These are phyloP conservation scores for Dryas octopetala DNA, from an alignment of 306 rosid species.

Conservation along the genomic window DNA sequence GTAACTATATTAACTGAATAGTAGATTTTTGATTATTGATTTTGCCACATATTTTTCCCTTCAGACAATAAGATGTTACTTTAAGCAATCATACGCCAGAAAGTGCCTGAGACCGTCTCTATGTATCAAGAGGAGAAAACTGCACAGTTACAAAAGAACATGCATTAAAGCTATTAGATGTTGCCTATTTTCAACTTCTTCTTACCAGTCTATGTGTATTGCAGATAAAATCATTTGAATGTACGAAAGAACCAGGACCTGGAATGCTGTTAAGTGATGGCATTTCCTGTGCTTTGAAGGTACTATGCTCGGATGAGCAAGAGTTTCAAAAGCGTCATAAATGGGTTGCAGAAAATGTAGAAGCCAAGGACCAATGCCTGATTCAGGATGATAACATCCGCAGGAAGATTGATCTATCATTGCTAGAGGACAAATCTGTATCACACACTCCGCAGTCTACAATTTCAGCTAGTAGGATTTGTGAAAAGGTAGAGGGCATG, in stretches of 20 bases:
- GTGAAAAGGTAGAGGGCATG: constrained; percentile 46
- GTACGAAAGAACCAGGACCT: constrained; percentile 56
- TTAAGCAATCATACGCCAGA: neutral
- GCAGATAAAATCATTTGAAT: constrained; percentile 58
- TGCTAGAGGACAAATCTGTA: constrained; percentile 26
- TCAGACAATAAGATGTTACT: neutral
- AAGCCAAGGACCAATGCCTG: constrained; percentile 60
- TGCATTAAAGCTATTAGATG: constrained; percentile 4
- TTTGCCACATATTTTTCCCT: neutral
- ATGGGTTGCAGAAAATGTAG: constrained; percentile 36
- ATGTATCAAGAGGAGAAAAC: neutral
- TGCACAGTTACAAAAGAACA: neutral
- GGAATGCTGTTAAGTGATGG: constrained; percentile 46
- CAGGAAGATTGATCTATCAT: constrained; percentile 37
- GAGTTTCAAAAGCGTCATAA: constrained; percentile 39
- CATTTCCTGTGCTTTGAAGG: constrained; percentile 45
- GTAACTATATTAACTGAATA: neutral
- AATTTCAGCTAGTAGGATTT: constrained; percentile 30
- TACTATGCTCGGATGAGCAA: constrained; percentile 46
- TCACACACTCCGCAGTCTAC: constrained; percentile 31
- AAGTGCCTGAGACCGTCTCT: neutral
- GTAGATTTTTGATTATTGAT: neutral
- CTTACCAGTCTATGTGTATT: constrained; percentile 38
- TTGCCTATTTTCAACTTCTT: constrained; percentile 17
- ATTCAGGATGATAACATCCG: constrained; percentile 41